Base-by-base conservation (phyloP, 1,284 basidiomycete genomes). In the Sporisorium sorghi region DNA sequence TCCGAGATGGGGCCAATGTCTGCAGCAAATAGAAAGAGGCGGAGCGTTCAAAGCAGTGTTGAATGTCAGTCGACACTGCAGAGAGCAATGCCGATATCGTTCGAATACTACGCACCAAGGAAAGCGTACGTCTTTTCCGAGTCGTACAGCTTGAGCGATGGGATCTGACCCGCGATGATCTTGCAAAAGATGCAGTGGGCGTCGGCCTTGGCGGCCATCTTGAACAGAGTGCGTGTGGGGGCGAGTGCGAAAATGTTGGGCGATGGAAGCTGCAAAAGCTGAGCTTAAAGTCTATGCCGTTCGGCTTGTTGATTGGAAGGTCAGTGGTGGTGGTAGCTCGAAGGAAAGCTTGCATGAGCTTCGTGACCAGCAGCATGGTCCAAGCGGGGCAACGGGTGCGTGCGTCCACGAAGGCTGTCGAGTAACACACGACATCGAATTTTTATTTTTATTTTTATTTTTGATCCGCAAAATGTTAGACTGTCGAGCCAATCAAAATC, bases 1-100 rank as follows among this genome's bases (percentile, higher is more conserved):
- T 88, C 90, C 19, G 94, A 89, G 40, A 97, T 87, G 26, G 95
- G 94, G 2, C 90, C 90, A 72, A 97, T 93, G 81, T 97, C 94
- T 77, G 51, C 17, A 32, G 21, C 30, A 30, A 12, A 7, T 0
- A n/a, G n/a, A n/a, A 5, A n/a, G 11, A 32, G 10, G 19, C n/a
- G 32, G 11, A 33, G 30, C 4, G 28, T 12, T n/a, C 5, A 35
- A 12, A 42, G 37, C 8, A 26, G 26, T n/a, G n/a, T n/a, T n/a
- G n/a, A n/a, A n/a, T n/a, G n/a, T n/a, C n/a, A n/a, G n/a, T n/a
- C n/a, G n/a, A n/a, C n/a, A n/a, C n/a, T n/a, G n/a, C n/a, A n/a
- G n/a, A n/a, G n/a, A n/a, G n/a, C n/a, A n/a, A n/a, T n/a, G n/a
- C n/a, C n/a, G n/a, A n/a, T n/a, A n/a, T n/a, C n/a, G n/a, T n/a